Evolutionary conservation across 805 yeast genomes (phyloP).

Genomic region (Saturnispora quitensis): DNA sequence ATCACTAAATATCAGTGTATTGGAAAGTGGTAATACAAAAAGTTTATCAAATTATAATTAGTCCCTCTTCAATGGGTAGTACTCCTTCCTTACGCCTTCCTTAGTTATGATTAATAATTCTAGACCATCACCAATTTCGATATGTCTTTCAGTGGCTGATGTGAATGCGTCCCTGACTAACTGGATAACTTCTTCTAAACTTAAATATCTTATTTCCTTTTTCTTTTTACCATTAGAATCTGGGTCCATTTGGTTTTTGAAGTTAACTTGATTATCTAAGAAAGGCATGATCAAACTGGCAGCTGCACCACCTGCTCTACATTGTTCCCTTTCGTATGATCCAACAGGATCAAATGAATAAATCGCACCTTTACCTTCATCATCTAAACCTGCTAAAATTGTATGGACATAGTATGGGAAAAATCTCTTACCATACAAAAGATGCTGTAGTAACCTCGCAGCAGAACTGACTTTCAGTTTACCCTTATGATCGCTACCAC

Average conservation of each 20-base stretch:
- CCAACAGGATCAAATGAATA: slow-evolving; percentile 98
- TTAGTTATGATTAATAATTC: slow-evolving; percentile 87
- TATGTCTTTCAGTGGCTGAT: slow-evolving; percentile 97
- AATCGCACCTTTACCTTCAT: slow-evolving; percentile 86
- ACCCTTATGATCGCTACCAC: slow-evolving; percentile 33
- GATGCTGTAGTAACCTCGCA: slow-evolving; percentile 85
- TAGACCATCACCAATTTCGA: slow-evolving; percentile 94
- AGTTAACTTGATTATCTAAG: slow-evolving; percentile 93
- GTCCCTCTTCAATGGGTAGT: slow-evolving; percentile 82
- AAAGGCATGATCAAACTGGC: slow-evolving; percentile 95
- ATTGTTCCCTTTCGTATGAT: slow-evolving; percentile 92
- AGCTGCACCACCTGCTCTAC: slow-evolving; percentile 98
- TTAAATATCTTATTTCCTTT: slow-evolving; percentile 52
- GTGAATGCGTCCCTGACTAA: slow-evolving; percentile 90
- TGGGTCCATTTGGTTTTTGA: slow-evolving; percentile 87
- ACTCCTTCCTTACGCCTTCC: slow-evolving; percentile 82
- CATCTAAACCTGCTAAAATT: slow-evolving; percentile 87
- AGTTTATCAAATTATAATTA: slow-evolving; percentile 23
- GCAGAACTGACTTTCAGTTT: slow-evolving; percentile 60
- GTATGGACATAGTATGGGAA: slow-evolving; percentile 97
- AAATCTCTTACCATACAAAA: slow-evolving; percentile 85
- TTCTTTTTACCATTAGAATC: slow-evolving; percentile 58
- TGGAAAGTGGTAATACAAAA: not conserved
- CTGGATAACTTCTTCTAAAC: slow-evolving; percentile 75
- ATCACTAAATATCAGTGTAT: not conserved